These are phyloP conservation scores for Vigna angularis DNA, from an alignment of 306 rosid genomes.

Conservation along the genomic window DNA sequence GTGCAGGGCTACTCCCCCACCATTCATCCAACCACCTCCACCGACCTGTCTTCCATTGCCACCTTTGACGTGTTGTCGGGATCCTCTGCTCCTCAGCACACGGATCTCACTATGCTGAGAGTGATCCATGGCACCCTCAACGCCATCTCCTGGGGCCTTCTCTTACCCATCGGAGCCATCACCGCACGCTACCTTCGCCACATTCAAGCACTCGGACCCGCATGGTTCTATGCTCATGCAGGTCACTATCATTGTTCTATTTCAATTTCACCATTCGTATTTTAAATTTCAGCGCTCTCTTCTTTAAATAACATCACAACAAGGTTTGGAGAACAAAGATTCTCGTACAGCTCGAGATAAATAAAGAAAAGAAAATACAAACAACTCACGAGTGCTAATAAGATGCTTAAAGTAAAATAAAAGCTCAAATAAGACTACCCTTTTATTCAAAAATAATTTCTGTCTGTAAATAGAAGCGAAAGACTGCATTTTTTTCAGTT, in stretches of 20 bases:
- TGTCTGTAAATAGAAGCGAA: too few species aligned
- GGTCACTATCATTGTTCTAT: slow-evolving; percentile 30
- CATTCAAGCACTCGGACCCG: slow-evolving; percentile 68
- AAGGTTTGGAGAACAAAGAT: too few species aligned
- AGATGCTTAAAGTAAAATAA: too few species aligned
- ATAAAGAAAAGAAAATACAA: too few species aligned
- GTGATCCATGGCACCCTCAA: slow-evolving; percentile 70
- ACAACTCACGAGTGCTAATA: too few species aligned
- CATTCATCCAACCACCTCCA: slow-evolving; percentile 81
- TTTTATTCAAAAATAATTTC: too few species aligned
- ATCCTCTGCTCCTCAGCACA: slow-evolving; percentile 53
- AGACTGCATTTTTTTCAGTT: too few species aligned
- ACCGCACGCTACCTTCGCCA: slow-evolving; percentile 84
- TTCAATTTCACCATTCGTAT: not conserved
- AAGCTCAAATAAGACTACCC: too few species aligned
- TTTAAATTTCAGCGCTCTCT: too few species aligned
- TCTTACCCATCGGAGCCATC: slow-evolving; percentile 81
- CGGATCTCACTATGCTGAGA: slow-evolving; percentile 49
- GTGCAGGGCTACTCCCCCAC: slow-evolving; percentile 98
- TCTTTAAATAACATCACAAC: too few species aligned
- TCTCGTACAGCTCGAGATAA: too few species aligned
- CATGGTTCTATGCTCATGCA: slow-evolving; percentile 93
- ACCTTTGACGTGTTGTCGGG: slow-evolving; percentile 81
- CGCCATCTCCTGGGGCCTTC: slow-evolving; percentile 83
- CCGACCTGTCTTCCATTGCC: slow-evolving; percentile 74